These are phyloP conservation scores for Emericellopsis cladophorae DNA, from an alignment of 2,329 filamentous ascomycete genomes.

Conservation along the genomic window DNA sequence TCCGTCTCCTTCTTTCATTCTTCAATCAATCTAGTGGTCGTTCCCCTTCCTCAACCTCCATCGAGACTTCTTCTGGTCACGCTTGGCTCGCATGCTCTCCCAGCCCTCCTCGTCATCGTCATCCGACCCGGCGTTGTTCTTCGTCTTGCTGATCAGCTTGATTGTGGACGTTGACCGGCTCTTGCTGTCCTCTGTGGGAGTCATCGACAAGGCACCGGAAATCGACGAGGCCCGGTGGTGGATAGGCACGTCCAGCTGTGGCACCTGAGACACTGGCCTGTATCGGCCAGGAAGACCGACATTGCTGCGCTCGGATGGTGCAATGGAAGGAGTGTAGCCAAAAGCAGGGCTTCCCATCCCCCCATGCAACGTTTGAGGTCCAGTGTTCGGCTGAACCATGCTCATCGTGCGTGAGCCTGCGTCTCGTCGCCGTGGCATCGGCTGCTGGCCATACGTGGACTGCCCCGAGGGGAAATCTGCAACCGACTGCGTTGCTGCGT, in stretches of 20 bases:
- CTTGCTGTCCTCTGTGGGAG: slow-evolving; percentile 15
- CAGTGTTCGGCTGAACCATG: slow-evolving; percentile 61
- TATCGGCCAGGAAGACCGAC: slow-evolving; percentile 83
- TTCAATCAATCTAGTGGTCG: background rate
- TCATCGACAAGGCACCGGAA: slow-evolving; percentile 16
- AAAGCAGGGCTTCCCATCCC: slow-evolving; percentile 21
- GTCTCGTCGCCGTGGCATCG: slow-evolving; percentile 29
- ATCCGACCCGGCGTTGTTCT: slow-evolving; percentile 20
- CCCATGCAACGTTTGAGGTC: slow-evolving; percentile 41
- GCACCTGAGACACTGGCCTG: slow-evolving; percentile 66
- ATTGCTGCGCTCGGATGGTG: slow-evolving; percentile 91
- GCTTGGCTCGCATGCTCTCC: slow-evolving; percentile 58
- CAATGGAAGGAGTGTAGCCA: slow-evolving; percentile 80
- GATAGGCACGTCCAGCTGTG: slow-evolving; percentile 12
- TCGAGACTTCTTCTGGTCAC: slow-evolving; percentile 53
- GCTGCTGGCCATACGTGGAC: slow-evolving; percentile 33
- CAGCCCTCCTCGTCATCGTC: slow-evolving; percentile 58
- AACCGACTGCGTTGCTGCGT: slow-evolving; percentile 24
- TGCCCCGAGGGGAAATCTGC: slow-evolving; percentile 29
- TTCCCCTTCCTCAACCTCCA: slow-evolving; percentile 49
- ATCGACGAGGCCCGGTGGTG: slow-evolving; percentile 20
- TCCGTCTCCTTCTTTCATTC: background rate
- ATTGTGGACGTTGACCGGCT: slow-evolving; percentile 19
- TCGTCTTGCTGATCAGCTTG: slow-evolving; percentile 19
- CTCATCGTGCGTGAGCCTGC: slow-evolving; percentile 59